Evolutionary conservation across 257 asterid genomes (phyloP), one percentile per base, ranked within the genome.

Genomic region (Penstemon barbatus): DNA sequence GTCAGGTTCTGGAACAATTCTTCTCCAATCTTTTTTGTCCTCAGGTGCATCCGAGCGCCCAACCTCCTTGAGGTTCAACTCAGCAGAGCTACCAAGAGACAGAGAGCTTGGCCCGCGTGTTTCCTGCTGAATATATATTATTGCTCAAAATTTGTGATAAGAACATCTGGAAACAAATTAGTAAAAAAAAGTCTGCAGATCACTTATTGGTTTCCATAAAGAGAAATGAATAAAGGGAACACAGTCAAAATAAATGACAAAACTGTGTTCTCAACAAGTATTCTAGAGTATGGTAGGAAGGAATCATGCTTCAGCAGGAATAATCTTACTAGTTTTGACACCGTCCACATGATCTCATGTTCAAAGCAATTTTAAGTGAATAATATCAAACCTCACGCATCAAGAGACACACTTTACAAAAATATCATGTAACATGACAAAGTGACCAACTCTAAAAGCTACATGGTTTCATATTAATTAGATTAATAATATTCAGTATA

Each of bases 11-110:
- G 86, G 63, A 39, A 85, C 76, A 66, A 57, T 53, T 78, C 79
- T 90, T 75, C 90, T 88, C 96, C 95, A 83, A 68, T 93, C 99
- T 41, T 87, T 93, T 79, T 83, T 90, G 19, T 93, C 96, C 70
- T 90, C 97, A 11, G 83, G 66, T 2, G 81, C 80, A 70, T 89
- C 99, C 41, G 89, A 63, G 54, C 96, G 96, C 89, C 87, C 84
- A 74, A 64, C 81, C 73, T 90, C 99, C 86, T 87, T 93, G 77
- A 83, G 95, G 82, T 71, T 90, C 71, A 80, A 45, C 70, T 90
- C 98, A 72, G 79, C 85, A 77, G 95, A 77, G 74, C 77, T 79
- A 65, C 96, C 96, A 72, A 88, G 97, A 44, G 97, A 90, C 44
- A 90, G 75, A 71, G 97, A 83, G 73, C 94, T 87, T 15, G 91